Conservation (phyloP, 208 protist genomes). For the Trypanosomatidae sp. region DNA sequence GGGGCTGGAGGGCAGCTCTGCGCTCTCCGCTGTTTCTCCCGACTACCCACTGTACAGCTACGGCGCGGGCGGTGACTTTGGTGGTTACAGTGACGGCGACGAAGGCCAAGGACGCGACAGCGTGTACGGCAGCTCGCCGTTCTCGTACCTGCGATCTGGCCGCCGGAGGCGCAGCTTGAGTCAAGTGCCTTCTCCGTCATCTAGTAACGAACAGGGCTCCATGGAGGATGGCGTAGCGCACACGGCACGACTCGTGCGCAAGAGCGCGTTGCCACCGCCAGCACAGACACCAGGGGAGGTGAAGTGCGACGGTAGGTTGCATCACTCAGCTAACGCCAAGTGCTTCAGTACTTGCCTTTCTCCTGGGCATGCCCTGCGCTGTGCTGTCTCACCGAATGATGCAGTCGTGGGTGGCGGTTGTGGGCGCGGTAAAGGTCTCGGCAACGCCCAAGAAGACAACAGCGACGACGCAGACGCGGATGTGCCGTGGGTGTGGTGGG, state of each 20-base stretch:
- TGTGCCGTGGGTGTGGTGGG: constrained; percentile 73
- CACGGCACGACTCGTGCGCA: constrained; percentile 24
- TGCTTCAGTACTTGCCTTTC: background rate
- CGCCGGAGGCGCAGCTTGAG: background rate
- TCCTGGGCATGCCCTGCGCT: background rate
- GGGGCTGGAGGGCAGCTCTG: background rate
- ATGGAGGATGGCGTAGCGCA: constrained; percentile 15
- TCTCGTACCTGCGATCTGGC: constrained; percentile 6
- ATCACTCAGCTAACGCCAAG: background rate
- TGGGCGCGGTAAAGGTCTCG: background rate
- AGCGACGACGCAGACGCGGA: constrained; percentile 15
- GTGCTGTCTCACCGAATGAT: background rate
- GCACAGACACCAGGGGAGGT: constrained; percentile 5
- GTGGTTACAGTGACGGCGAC: background rate
- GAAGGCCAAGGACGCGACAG: background rate
- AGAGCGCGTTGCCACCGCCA: constrained; percentile 31
- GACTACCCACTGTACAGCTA: background rate
- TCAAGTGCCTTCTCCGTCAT: background rate
- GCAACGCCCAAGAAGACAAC: background rate
- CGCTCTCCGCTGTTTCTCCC: background rate
- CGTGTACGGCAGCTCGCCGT: constrained; percentile 7
- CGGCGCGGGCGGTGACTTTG: background rate
- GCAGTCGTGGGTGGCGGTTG: background rate
- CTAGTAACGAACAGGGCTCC: background rate
- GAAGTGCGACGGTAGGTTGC: background rate